Evolutionary conservation across 2,329 filamentous ascomycete species (phyloP), one percentile per base, ranked within the genome.

Genomic region (Fonsecaea pugnacius): DNA sequence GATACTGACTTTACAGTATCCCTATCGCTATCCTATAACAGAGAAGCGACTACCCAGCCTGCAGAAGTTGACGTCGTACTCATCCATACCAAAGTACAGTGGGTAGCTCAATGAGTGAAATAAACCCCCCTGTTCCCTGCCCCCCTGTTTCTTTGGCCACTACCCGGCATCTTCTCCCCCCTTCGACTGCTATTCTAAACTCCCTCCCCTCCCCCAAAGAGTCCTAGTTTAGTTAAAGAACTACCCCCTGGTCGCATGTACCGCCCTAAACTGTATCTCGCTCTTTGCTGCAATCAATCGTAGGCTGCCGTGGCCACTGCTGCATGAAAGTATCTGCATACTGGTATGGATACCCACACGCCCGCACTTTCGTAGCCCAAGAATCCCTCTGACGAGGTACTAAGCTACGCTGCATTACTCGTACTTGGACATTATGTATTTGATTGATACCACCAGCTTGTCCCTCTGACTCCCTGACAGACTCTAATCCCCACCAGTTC

Each of bases 261-360:
- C 57, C 57, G 57, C 46, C 46, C 50, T 52, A 58, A 66, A 66
- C 59, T 60, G 60, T 63, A 66, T 66, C 63, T 66, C 46, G 59
- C 63, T 62, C 32, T 27, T 18, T 59, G 46, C 57, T 59, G 57
- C 57, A 59, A 59, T 53, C 24, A 38, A 50, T 59, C 57, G 57
- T 46, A 59, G 21, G 57, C 43, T 59, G 43, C 57, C 57, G 18
- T 48, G 8, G 46, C 33, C 21, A 57, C 63, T 46, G 55, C 63
- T 65, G 63, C 60, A 61, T 59, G 55, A 52, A 53, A 53, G 43
- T 27, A 53, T 53, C 27, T 51, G 57, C 57, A 59, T 59, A 9
- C 33, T 36, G 4, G 33, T 36, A 18, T 43, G 38, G 16, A 16
- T 9, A 43, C 38, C 38, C 38, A n/a, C n/a, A 24, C 43, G 43